Percentiles rank a stretch among this genome's conserved stretches.
These are phyloP conservation scores for Ophiostoma pallidulum DNA, from an alignment of 2,329 filamentous ascomycete genomes.

Conservation along the genomic window DNA sequence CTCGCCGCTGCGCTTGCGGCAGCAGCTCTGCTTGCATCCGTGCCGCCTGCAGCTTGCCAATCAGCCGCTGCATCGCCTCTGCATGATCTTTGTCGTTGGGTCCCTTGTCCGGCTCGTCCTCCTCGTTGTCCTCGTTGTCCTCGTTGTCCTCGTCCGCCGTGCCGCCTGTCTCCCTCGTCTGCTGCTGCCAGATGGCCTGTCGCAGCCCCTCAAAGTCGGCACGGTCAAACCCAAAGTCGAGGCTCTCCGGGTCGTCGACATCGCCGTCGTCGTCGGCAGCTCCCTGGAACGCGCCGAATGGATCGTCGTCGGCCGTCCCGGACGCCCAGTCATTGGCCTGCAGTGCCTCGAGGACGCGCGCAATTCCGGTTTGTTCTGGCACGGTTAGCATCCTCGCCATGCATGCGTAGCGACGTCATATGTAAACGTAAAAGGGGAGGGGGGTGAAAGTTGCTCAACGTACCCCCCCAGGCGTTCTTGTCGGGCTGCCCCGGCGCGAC, in stretches of 20 bases:
- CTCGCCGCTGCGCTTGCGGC: slow-evolving; percentile 50
- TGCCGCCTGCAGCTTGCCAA: slow-evolving; percentile 54
- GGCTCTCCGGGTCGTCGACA: slow-evolving; percentile 35
- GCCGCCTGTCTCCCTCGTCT: slow-evolving; percentile 19
- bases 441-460: slow-evolving; percentile 22
- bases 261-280: slow-evolving; percentile 23
- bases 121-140: background rate
- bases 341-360: slow-evolving; percentile 50
- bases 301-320: slow-evolving; percentile 14
- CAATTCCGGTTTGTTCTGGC: slow-evolving; percentile 28
- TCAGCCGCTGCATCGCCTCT: slow-evolving; percentile 52
- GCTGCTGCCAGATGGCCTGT: slow-evolving; percentile 40
- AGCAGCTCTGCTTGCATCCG: slow-evolving; percentile 50
- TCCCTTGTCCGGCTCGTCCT: slow-evolving; percentile 25
- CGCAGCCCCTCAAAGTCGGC: slow-evolving; percentile 44
- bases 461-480: slow-evolving; percentile 52
- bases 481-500: slow-evolving; percentile 27
- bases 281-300: slow-evolving; percentile 9
- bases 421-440: background rate
- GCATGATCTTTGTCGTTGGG: slow-evolving; percentile 36
- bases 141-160: background rate
- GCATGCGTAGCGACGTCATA: background rate
- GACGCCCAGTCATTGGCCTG: slow-evolving; percentile 55
- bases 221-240: slow-evolving; percentile 44
- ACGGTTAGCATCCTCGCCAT: slow-evolving; percentile 1